Percentiles rank a stretch among this genome's conserved stretches.
These are phyloP conservation scores for Kwoniella heveanensis DNA, from an alignment of 768 basidiomycete species.

Conservation along the genomic window DNA sequence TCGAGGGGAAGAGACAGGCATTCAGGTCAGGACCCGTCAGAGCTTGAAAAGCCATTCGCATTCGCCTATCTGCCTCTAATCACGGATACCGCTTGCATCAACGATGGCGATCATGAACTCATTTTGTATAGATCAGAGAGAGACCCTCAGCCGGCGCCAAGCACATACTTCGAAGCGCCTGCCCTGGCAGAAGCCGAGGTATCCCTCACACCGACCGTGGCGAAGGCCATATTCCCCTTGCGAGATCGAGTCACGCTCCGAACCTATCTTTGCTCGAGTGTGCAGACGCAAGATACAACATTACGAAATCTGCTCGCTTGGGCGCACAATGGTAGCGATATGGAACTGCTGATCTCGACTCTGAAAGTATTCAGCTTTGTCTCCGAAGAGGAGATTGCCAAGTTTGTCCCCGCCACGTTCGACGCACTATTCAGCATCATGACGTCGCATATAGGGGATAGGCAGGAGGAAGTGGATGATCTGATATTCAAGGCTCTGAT, in stretches of 20 bases:
- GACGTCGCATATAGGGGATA: constrained; percentile 70
- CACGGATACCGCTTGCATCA: constrained; percentile 74
- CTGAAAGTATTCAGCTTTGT: constrained; percentile 87
- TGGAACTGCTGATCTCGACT: constrained; percentile 68
- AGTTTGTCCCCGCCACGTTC: constrained; percentile 86
- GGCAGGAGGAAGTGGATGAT: constrained; percentile 73
- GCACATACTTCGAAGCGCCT: constrained; percentile 72
- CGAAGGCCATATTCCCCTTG: constrained; percentile 58
- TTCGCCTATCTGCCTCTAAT: constrained; percentile 90
- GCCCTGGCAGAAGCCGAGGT: constrained; percentile 59
- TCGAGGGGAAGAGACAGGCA: constrained; percentile 59
- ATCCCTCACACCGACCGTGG: constrained; percentile 63
- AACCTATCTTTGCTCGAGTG: constrained; percentile 87
- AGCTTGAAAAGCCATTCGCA: constrained; percentile 76
- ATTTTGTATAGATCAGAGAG: constrained; percentile 82
- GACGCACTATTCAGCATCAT: constrained; percentile 90
- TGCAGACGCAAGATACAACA: constrained; percentile 85
- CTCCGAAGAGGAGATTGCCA: constrained; percentile 90
- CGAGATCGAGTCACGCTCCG: constrained; percentile 79
- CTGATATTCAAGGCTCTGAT: constrained; percentile 88
- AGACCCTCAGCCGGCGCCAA: constrained; percentile 64
- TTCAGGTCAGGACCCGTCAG: constrained; percentile 54
- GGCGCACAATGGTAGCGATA: constrained; percentile 64
- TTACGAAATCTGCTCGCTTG: constrained; percentile 68
- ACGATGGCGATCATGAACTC: constrained; percentile 85